Evolutionary conservation across 2,329 filamentous ascomycete species (phyloP), one percentile per base, ranked within the genome.

Genomic region (Gyromitra esculenta): DNA sequence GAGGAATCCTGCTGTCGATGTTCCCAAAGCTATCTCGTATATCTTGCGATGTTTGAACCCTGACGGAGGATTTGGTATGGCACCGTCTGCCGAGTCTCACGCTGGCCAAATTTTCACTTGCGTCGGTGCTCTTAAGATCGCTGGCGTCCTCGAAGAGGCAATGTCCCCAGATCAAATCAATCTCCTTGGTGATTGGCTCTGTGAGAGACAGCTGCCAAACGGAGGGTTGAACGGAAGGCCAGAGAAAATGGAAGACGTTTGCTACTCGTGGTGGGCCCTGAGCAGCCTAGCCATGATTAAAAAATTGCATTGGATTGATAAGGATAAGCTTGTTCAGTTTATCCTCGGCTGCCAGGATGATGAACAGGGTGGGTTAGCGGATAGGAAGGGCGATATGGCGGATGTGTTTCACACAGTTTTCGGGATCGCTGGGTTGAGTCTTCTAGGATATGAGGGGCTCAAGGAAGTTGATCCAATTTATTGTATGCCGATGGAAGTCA

Each of bases 191-290:
- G 89, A 90, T 63, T 99, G 96, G 96, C 86, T 99, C 69, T 97
- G 94, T 83, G 96, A 99, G 84, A 89, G 96, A 78, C 96, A 99
- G 83, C 86, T 97, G 37, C 88, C 92, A 8, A 91, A 91, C 62
- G 96, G 96, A 39, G 96, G 96, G 0, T 85, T 99, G 65, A 99
- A 99, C 82, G 96, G 96, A 1, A 88, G 96, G 63, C 96, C 96
- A 0, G 96, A 98, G 85, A 99, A 99, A 86, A 85, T 92, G 78
- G 95, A 97, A 83, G 96, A 99, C 83, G 95, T 97, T 13, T 99
- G 96, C 85, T 99, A 99, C 85, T 97, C 93, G 83, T 99, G 96
- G 96, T 99, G 96, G 96, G 96, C 98, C 57, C 86, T 95, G 82
- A 95, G 92, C 82, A 97, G 94, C 83, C 85, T 99, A 80, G 91